Base-by-base conservation (phyloP, 148 eudicot species). In the Limonium bicolor region DNA sequence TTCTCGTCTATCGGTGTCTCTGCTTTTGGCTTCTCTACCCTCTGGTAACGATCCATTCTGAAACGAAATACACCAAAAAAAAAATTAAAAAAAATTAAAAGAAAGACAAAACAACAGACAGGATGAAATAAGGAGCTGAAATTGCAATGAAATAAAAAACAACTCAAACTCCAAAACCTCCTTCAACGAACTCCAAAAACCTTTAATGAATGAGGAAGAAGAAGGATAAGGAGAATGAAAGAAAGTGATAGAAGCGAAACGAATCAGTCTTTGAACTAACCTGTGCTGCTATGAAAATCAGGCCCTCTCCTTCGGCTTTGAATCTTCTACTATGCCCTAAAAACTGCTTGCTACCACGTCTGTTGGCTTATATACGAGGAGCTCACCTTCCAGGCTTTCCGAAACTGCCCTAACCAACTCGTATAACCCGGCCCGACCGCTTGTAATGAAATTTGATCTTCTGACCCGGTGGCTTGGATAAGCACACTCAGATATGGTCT, bases 1-100 rank as follows among this genome's bases (percentile, higher is more conserved):
- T 87, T 87, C 68, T 78, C 96, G 28, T 76, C 81, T 69, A 88
- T 88, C 10, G 96, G 86, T 4, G 90, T 67, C 51, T 83, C 96
- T 20, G 58, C 78, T 39, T 63, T 88, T 24, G 90, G 96, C 82
- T 83, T 88, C 80, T 72, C 94, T n/a, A 88, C 92, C 74, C 67
- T 88, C 36, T 74, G 80, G 77, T 83, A 88, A 56, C 78, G 92
- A 64, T 88, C 96, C 96, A 88, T 88, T 53, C 59, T 31, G 48
- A 22, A 18, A 18, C 46, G n/a, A 18, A 46, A 29, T 20, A 28
- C 9, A 46, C 8, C 46, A 30, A 4, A 9, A 41, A 40, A 20
- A 7, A 54, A 33, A 50, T 34, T 10, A 17, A 35, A 36, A 45
- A 51, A 50, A 6, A n/a, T n/a, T n/a, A n/a, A n/a, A n/a, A n/a